Evolutionary conservation across 2,329 filamentous ascomycete species (phyloP).

Genomic region (Colletotrichum endophyticum): DNA sequence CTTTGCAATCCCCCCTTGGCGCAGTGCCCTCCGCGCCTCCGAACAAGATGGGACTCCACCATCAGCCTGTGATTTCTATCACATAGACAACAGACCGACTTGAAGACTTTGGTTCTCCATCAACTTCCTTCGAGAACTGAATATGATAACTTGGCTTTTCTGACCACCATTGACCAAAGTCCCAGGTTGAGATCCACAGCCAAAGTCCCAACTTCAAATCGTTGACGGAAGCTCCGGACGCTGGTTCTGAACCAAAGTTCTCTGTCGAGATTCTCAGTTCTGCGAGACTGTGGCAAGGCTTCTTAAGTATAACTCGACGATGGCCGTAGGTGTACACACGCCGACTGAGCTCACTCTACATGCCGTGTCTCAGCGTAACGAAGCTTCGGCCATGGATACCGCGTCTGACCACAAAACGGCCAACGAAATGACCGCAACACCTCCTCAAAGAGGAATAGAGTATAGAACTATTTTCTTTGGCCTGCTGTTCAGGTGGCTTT

Average conservation of each 20-base stretch:
- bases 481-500: not conserved
- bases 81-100: not conserved
- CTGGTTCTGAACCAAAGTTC: not conserved
- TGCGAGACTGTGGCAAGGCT: not conserved
- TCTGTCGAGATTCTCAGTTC: not conserved
- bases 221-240: not conserved
- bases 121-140: not conserved
- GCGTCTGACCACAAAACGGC: not conserved
- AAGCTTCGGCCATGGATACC: not conserved
- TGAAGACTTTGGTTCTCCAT: not conserved
- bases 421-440: not conserved
- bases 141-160: not conserved
- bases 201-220: not conserved
- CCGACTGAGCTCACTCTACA: not conserved
- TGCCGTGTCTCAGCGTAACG: not conserved
- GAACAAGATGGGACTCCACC: not conserved
- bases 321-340: not conserved
- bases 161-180: not conserved
- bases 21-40: not conserved
- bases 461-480: not conserved
- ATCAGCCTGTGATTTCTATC: not conserved
- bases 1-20: not conserved
- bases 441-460: not conserved
- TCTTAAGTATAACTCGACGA: not conserved
- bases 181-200: not conserved